Evolutionary conservation across 768 basidiomycete genomes (phyloP).

Genomic region (Phanerodontia chrysosporium): DNA sequence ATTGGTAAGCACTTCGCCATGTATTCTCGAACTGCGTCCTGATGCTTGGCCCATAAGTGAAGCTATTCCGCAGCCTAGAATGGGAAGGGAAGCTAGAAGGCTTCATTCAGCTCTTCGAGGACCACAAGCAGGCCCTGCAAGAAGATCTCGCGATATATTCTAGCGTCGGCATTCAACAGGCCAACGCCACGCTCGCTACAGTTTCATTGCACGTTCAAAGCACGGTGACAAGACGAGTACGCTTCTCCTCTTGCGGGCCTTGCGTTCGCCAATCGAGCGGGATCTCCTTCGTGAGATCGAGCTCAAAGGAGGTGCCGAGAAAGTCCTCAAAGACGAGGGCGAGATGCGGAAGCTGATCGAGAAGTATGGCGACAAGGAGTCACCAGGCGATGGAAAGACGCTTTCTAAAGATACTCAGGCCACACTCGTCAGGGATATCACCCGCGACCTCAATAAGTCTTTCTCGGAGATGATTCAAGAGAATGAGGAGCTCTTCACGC

Average conservation of each 20-base stretch:
- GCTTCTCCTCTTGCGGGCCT: conserved; percentile 7
- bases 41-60: neutral
- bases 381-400: neutral
- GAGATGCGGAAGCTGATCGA: conserved; percentile 8
- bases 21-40: neutral
- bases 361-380: neutral
- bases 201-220: neutral
- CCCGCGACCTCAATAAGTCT: neutral
- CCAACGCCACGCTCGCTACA: neutral
- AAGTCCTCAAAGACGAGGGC: conserved; percentile 4
- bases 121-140: conserved; percentile 7
- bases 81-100: conserved; percentile 11
- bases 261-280: conserved; percentile 14
- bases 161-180: neutral
- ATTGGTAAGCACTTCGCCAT: neutral
- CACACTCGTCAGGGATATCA: neutral
- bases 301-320: conserved; percentile 3
- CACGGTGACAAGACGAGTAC: neutral
- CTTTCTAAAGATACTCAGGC: neutral
- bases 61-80: conserved; percentile 7
- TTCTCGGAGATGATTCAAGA: conserved; percentile 1
- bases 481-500: conserved; percentile 5
- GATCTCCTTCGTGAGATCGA: conserved; percentile 9
- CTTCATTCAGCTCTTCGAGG: conserved; percentile 2
- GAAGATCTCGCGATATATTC: conserved; percentile 6